Conservation (phyloP, 176 grass and related monocot genomes). For the Puya raimondii region DNA sequence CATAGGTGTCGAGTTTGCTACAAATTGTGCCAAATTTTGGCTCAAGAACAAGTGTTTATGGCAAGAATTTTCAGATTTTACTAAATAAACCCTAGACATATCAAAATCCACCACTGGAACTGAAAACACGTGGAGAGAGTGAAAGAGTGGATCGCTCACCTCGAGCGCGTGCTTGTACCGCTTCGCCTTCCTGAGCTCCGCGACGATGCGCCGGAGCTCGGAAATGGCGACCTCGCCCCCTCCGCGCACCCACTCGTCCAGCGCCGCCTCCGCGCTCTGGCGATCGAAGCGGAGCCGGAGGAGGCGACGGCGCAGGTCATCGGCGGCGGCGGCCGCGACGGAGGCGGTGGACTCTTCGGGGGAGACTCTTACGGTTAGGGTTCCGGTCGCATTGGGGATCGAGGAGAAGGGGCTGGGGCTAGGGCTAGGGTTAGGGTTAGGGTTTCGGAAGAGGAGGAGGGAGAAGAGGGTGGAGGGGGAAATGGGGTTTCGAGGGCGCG, state of each 20-base stretch:
- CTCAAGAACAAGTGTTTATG: neutral
- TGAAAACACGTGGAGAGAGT: neutral
- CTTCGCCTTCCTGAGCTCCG: constrained; percentile 26
- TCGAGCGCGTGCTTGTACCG: constrained; percentile 63
- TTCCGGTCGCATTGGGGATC: neutral
- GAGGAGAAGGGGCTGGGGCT: constrained; percentile 5
- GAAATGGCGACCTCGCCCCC: constrained; percentile 23
- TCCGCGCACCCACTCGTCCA: constrained; percentile 38
- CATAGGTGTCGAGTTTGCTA: too few relatives aligned
- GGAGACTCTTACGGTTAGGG: neutral
- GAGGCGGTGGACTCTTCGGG: neutral
- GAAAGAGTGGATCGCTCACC: constrained; percentile 20
- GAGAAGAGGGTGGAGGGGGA: neutral
- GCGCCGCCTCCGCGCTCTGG: constrained; percentile 15
- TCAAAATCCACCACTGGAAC: constrained; percentile 8
- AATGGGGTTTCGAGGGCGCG: neutral
- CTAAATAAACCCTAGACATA: neutral
- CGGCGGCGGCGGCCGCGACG: neutral
- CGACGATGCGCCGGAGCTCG: constrained; percentile 30
- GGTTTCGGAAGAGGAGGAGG: constrained; percentile 9
- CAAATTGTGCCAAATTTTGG: too few relatives aligned
- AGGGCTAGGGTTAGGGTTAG: neutral
- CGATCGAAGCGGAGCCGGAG: constrained; percentile 25
- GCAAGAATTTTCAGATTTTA: neutral
- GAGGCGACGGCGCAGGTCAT: constrained; percentile 26